phyloP scores from a whole-genome alignment of 2,329 filamentous ascomycete genomes.

The Didymellaceae sp. region DNA sequence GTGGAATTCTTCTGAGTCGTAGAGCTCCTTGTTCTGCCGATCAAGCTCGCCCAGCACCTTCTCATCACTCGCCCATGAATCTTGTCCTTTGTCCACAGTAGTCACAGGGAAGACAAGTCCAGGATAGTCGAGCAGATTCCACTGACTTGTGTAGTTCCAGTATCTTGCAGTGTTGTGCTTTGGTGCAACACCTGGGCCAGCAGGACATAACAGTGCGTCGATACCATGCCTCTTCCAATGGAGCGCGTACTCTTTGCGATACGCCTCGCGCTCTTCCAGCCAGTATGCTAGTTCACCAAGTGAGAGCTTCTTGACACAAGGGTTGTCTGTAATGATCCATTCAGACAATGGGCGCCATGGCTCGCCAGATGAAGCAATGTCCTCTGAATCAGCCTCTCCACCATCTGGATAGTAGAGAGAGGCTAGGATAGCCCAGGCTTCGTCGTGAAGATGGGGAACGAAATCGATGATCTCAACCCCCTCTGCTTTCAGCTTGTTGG shows the following conservation, averaged over 20 bases:
- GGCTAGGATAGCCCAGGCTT: slow-evolving; percentile 57
- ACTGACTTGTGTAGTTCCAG: slow-evolving; percentile 71
- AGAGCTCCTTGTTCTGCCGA: slow-evolving; percentile 56
- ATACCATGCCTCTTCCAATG: slow-evolving; percentile 55
- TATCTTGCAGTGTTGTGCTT: slow-evolving; percentile 61
- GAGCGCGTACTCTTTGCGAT: slow-evolving; percentile 53
- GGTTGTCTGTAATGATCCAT: slow-evolving; percentile 65
- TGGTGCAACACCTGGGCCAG: slow-evolving; percentile 62
- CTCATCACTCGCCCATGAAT: slow-evolving; percentile 45
- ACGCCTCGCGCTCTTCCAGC: slow-evolving; percentile 52
- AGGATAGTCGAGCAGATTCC: slow-evolving; percentile 74
- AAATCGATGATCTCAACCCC: slow-evolving; percentile 63
- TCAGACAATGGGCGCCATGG: slow-evolving; percentile 64
- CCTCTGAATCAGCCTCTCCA: slow-evolving; percentile 59
- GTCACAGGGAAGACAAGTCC: slow-evolving; percentile 64
- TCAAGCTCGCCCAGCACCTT: slow-evolving; percentile 55
- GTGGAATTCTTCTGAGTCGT: slow-evolving; percentile 55
- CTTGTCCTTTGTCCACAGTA: slow-evolving; percentile 51
- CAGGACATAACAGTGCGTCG: slow-evolving; percentile 69
- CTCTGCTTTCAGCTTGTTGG: slow-evolving; percentile 51
- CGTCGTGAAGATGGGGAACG: slow-evolving; percentile 56
- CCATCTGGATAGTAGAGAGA: slow-evolving; percentile 62
- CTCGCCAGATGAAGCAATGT: slow-evolving; percentile 62
- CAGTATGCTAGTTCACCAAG: slow-evolving; percentile 54
- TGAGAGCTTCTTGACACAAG: slow-evolving; percentile 51